Percentiles rank a stretch among this genome's conserved stretches.
Evolutionary conservation across 768 basidiomycete genomes (phyloP).

Genomic region (Macrolepiota dolichaula): DNA sequence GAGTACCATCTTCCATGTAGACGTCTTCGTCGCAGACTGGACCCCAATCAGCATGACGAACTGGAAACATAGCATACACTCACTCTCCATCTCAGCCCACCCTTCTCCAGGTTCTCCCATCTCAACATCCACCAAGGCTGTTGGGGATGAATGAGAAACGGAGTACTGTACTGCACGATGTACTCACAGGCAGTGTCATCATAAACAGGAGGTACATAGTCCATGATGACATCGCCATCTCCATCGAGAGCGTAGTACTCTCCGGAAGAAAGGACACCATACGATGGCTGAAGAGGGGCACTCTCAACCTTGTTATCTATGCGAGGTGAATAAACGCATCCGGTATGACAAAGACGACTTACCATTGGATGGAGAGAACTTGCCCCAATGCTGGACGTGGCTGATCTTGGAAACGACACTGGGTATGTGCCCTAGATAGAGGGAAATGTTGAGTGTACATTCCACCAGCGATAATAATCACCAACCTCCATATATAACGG

Average conservation of each 20-base stretch:
- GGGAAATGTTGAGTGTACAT: too few relatives aligned
- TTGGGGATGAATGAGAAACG: not conserved
- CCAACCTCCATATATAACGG: not conserved
- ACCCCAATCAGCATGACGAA: not conserved
- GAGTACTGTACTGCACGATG: too few relatives aligned
- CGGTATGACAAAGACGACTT: not conserved
- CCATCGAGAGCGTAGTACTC: not conserved
- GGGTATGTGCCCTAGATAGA: not conserved
- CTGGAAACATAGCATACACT: not conserved
- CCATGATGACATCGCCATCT: not conserved
- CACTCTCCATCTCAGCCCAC: slow-evolving; percentile 4
- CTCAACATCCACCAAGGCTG: not conserved
- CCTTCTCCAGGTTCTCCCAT: slow-evolving; percentile 1
- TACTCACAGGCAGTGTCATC: not conserved
- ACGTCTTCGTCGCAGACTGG: not conserved
- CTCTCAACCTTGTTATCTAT: not conserved
- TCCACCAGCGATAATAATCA: not conserved
- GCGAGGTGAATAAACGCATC: not conserved
- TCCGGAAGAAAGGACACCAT: not conserved
- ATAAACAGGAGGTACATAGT: not conserved
- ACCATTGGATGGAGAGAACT: not conserved
- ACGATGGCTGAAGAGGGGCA: not conserved
- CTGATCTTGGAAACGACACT: not conserved
- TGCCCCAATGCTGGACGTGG: not conserved
- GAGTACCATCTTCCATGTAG: not conserved